Base-by-base conservation (phyloP, 805 yeast species). In the Candida parachauliodes region DNA sequence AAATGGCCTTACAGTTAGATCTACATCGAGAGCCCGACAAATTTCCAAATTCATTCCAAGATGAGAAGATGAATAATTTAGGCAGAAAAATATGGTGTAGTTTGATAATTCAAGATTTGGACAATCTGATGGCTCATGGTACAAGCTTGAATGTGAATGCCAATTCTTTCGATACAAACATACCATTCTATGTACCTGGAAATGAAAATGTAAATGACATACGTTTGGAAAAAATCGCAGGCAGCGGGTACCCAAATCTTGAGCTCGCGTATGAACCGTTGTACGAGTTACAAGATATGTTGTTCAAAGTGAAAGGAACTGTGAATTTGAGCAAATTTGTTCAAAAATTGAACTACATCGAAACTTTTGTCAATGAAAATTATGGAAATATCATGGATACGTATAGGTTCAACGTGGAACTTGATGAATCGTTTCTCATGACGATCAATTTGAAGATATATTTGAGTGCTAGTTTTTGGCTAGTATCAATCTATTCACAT, bases 1-100 rank as follows among this genome's bases (percentile, higher is more conserved):
- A 80, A 50, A 78, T 82, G 83, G 85, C 82, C 0, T 68, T 76
- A 36, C 70, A 81, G 25, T 69, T 81, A 45, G 89, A 88, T 0
- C 51, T 82, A 17, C 81, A 82, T 51, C 65, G 88, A 46, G 88
- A 82, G 45, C 88, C 88, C 1, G 70, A 60, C 29, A 57, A 54
- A 15, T 59, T 59, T 32, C 44, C 53, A 0, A 52, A 50, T 16
- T 36, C 52, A 2, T 47, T 50, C 10, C 41, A 46, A 6, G 57
- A 57, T 24, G 59, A 49, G 18, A 62, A 51, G 39, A 34, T 51
- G 8, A 64, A 69, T 20, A 73, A 76, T 43, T 48, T 79, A 2
- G 71, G 77, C 65, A 63, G 86, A 48, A 79, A 77, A 48, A 65
- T 78, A 2, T 81, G 87, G 87, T 72, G 67, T 49, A 58, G 45